These are phyloP conservation scores for Sisymbrium altissimum DNA, from an alignment of 345 rosid species.

Conservation along the genomic window DNA sequence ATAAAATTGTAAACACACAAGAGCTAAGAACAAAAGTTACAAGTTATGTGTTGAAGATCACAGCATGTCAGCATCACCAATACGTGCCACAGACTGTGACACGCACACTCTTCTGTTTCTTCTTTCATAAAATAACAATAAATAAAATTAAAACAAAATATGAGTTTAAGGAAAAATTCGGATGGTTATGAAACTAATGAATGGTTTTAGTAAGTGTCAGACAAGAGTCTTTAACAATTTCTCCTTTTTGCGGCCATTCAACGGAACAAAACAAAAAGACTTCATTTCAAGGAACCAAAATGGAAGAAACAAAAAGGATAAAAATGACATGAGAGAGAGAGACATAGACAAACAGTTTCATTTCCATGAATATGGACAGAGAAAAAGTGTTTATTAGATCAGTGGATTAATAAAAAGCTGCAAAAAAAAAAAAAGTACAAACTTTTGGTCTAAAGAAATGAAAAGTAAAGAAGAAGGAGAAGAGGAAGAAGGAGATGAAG, in stretches of 20 bases:
- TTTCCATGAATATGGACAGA: slow-evolving; percentile 3
- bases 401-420: neutral
- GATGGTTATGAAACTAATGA: neutral
- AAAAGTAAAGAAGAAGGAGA: slow-evolving; percentile 22
- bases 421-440: neutral
- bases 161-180: neutral
- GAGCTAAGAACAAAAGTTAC: neutral
- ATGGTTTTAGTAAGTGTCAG: neutral
- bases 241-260: neutral
- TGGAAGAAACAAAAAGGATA: neutral
- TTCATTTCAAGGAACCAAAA: neutral
- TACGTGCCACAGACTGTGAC: neutral
- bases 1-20: neutral
- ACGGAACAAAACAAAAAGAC: neutral
- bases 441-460: slow-evolving; percentile 29
- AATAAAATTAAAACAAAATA: neutral
- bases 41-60: neutral
- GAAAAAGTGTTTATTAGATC: neutral
- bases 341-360: neutral
- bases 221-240: neutral
- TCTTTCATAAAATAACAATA: neutral
- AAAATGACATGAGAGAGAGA: neutral
- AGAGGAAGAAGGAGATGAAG: neutral
- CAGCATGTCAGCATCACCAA: neutral
- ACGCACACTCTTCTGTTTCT: neutral